A percentile compares a stretch with the other conserved stretches of the same genome.
These are phyloP conservation scores for Amaranthus cruentus DNA, from an alignment of 148 eudicot species.

Conservation along the genomic window DNA sequence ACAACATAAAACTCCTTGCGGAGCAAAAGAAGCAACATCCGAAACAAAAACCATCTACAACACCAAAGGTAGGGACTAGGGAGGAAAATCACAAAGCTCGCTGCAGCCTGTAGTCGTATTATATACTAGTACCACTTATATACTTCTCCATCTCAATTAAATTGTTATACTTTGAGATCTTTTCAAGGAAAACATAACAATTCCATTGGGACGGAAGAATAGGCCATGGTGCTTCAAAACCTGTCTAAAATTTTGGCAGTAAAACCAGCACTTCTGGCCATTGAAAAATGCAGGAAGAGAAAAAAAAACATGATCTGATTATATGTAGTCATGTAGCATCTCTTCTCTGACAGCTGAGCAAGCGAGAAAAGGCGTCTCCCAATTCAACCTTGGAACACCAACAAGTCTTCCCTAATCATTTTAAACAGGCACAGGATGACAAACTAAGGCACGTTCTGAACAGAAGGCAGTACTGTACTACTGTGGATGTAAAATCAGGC, in stretches of 20 bases:
- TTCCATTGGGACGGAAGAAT: neutral
- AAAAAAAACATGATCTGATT: constrained; percentile 28
- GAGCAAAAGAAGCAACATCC: constrained; percentile 4
- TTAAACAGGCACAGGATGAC: neutral
- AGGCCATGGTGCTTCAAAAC: constrained; percentile 34
- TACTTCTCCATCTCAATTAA: too few species aligned
- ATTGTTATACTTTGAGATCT: too few species aligned
- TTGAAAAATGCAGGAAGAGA: constrained; percentile 20
- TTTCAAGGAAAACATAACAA: too few species aligned
- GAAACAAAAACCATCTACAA: neutral
- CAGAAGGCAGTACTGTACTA: neutral
- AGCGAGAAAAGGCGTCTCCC: constrained; percentile 26
- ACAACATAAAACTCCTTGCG: constrained; percentile 14
- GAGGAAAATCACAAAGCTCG: constrained; percentile 32
- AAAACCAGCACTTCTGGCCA: constrained; percentile 27
- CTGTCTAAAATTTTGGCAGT: constrained; percentile 16
- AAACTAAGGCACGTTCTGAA: constrained; percentile 7
- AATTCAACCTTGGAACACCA: constrained; percentile 8
- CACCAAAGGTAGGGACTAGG: constrained; percentile 31
- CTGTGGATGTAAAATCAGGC: constrained; percentile 15
- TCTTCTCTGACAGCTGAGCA: constrained; percentile 26
- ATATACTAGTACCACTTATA: too few species aligned
- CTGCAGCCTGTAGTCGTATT: constrained; percentile 3
- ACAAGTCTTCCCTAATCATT: constrained; percentile 1
- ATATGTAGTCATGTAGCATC: constrained; percentile 24